phyloP scores from a whole-genome alignment of 148 eudicot species.

The Rhododendron vialii region DNA sequence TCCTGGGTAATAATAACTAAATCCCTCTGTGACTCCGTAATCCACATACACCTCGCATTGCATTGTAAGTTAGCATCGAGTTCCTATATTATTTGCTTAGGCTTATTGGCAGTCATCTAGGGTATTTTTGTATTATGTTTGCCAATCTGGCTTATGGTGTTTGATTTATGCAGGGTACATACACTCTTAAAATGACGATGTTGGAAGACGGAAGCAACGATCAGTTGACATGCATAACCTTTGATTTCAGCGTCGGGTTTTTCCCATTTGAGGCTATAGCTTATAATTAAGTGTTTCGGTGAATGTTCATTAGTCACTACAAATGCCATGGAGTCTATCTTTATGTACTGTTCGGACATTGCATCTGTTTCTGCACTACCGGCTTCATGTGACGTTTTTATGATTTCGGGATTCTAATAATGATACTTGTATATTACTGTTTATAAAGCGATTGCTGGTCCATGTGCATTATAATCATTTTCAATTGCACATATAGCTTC shows the following conservation, averaged over 20 bases:
- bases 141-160: not conserved
- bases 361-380: conserved; percentile 3
- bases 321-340: not conserved
- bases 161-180: conserved; percentile 50
- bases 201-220: conserved; percentile 45
- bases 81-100: not conserved
- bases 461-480: not conserved
- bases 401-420: not conserved
- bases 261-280: conserved; percentile 32
- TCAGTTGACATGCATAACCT: conserved; percentile 63
- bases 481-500: not conserved
- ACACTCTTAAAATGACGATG: conserved; percentile 66
- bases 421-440: not conserved
- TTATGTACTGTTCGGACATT: not conserved
- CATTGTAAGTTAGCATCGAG: not conserved
- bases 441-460: not conserved
- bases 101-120: not conserved
- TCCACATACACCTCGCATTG: too few species aligned
- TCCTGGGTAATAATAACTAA: not conserved
- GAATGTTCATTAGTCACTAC: not conserved
- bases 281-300: conserved; percentile 9
- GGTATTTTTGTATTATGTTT: not conserved
- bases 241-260: conserved; percentile 66
- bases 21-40: not conserved
- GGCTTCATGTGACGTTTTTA: conserved; percentile 1